Evolutionary conservation across 2,329 filamentous ascomycete genomes (phyloP).

Genomic region (Aspergillus chevalieri): DNA sequence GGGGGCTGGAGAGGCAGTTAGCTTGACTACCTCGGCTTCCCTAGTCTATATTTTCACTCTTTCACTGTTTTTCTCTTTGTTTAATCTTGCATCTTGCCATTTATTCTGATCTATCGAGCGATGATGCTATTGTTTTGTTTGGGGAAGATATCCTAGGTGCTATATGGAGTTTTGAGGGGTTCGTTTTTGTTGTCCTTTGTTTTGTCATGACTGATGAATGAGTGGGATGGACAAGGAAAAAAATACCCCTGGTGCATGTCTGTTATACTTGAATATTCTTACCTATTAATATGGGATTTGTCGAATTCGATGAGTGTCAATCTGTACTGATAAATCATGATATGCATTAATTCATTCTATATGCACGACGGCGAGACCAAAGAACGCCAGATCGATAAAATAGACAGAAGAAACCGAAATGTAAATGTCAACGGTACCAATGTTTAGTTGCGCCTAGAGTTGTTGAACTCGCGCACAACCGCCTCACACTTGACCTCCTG

Average conservation of each 20-base stretch:
- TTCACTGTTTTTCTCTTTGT: background rate
- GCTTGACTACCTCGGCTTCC: conserved; percentile 18
- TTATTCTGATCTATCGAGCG: background rate
- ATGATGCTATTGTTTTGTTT: background rate
- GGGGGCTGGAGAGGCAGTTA: conserved; percentile 34
- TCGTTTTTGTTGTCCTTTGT: background rate
- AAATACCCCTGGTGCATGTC: conserved; percentile 5
- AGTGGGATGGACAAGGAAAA: conserved; percentile 4
- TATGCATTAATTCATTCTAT: background rate
- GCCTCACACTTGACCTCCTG: conserved; percentile 79
- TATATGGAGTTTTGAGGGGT: background rate
- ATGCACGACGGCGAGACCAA: background rate
- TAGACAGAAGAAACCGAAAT: background rate
- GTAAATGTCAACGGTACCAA: conserved; percentile 3
- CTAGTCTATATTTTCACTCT: background rate
- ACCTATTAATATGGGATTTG: background rate
- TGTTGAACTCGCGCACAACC: conserved; percentile 71
- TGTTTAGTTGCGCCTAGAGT: conserved; percentile 15
- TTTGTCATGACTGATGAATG: background rate
- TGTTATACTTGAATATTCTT: background rate
- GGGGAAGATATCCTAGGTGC: background rate
- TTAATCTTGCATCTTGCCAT: background rate
- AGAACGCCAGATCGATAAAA: background rate
- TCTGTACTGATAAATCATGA: too few species aligned
- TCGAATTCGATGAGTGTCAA: too few species aligned